phyloP scores from a whole-genome alignment of 345 rosid species.

The Moringa oleifera region DNA sequence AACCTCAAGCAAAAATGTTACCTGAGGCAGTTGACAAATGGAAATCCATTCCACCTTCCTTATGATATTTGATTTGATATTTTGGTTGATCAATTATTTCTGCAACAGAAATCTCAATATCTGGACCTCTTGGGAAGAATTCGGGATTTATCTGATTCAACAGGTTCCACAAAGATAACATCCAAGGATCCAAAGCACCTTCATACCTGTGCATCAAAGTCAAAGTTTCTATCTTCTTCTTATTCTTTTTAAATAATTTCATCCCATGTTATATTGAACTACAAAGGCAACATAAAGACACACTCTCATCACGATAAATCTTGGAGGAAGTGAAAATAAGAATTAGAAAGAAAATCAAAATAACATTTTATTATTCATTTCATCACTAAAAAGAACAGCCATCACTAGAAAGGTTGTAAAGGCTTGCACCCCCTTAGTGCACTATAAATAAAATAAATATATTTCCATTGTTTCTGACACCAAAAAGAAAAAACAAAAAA shows the following conservation, averaged over 20 bases:
- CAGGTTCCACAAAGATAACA: slow-evolving; percentile 69
- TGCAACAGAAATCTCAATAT: slow-evolving; percentile 34
- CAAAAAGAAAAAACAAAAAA: too few relatives aligned
- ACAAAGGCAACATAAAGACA: too few relatives aligned
- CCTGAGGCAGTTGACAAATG: slow-evolving; percentile 38
- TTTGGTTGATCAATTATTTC: slow-evolving; percentile 58
- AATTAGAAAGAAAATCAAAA: too few relatives aligned
- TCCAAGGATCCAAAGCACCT: slow-evolving; percentile 95
- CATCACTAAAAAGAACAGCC: background rate
- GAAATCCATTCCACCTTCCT: slow-evolving; percentile 17
- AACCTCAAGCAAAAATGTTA: slow-evolving; percentile 12
- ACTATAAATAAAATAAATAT: too few relatives aligned
- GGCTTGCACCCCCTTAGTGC: too few relatives aligned
- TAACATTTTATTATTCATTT: too few relatives aligned
- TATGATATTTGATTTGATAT: slow-evolving; percentile 47
- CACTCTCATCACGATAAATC: too few relatives aligned
- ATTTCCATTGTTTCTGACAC: too few relatives aligned
- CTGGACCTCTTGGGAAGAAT: slow-evolving; percentile 68
- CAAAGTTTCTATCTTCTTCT: background rate
- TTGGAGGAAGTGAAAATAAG: too few relatives aligned
- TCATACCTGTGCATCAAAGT: slow-evolving; percentile 51
- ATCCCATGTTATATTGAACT: too few relatives aligned
- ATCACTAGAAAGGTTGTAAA: too few relatives aligned
- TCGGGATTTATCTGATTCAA: slow-evolving; percentile 52
- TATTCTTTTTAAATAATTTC: too few relatives aligned